Evolutionary conservation across 495 filamentous ascomycete species (phyloP), one percentile per base, ranked within the genome.

Genomic region (Ascobolus immersus): DNA sequence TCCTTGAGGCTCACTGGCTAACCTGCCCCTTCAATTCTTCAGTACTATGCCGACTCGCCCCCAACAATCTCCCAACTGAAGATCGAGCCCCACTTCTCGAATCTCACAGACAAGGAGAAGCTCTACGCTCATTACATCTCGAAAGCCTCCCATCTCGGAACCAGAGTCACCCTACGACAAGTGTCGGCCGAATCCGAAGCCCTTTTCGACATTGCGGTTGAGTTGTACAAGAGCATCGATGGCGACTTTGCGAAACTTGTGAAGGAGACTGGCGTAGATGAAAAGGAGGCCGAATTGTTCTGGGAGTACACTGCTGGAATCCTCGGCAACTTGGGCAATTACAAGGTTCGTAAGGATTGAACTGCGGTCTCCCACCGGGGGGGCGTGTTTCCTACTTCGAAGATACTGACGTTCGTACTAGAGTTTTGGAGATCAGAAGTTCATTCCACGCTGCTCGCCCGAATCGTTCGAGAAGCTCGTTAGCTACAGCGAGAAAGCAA

Each of bases 241-340:
- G 84, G 84, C 5, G 69, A 91, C 45, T 94, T 79, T 79, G 61
- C 64, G 40, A 53, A 62, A 4, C 60, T 90, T 14, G 67, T 65
- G 21, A 52, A 62, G 26, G 67, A 75, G 42, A 72, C 77, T 12
- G 67, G 69, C 11, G 58, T 90, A 32, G 72, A 64, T 20, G 56
- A 73, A 17, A 62, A 72, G 28, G 63, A 79, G 27, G 50, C 91
- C 17, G 60, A 62, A 7, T 63, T 68, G 41, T 91, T 90, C 56
- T 57, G 93, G 17, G 68, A 82, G 52, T 96, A 94, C 54, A 60
- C 80, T 2, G 70, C 73, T 2, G 75, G 82, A 47, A 86, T 94
- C 51, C 58, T 96, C 5, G 81, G 81, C 17, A 94, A 93, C 48
- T 56, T 62, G 30, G 86, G 86, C 28, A 96, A 96, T 52, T 96